A percentile compares a stretch with the other conserved stretches of the same genome.
These are phyloP conservation scores for Leucosporidium creatinivorum DNA, from an alignment of 768 basidiomycete species.

Conservation along the genomic window DNA sequence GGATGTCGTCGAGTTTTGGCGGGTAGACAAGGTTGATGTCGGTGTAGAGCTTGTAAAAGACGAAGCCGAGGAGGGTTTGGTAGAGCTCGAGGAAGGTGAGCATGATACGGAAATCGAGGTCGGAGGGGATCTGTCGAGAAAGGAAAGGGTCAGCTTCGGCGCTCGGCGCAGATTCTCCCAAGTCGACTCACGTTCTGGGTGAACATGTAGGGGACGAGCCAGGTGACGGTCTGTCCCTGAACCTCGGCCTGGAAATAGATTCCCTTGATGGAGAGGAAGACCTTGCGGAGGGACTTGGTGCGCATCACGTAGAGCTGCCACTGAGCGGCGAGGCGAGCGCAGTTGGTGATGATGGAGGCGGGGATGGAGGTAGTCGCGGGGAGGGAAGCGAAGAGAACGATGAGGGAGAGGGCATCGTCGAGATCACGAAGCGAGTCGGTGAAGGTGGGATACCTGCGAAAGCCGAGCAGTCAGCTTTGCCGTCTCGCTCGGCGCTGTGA, in stretches of 20 bases:
- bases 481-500: no score
- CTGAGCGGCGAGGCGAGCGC: constrained; percentile 79
- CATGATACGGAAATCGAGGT: constrained; percentile 97
- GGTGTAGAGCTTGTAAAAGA: constrained; percentile 97
- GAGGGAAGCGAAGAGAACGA: constrained; percentile 82
- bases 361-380: constrained; percentile 75
- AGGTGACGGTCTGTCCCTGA: constrained; percentile 83
- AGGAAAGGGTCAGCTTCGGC: not conserved
- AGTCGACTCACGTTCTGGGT: constrained; percentile 66
- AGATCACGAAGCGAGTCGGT: constrained; percentile 91
- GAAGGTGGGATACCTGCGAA: constrained; percentile 84
- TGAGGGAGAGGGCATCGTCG: constrained; percentile 93
- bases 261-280: constrained; percentile 94
- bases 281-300: constrained; percentile 71
- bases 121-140: constrained; percentile 65
- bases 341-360: constrained; percentile 77
- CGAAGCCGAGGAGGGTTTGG: constrained; percentile 90
- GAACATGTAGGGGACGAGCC: constrained; percentile 96
- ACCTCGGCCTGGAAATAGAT: constrained; percentile 96
- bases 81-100: constrained; percentile 96
- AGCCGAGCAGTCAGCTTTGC: not conserved
- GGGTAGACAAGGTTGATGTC: constrained; percentile 88
- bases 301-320: constrained; percentile 97
- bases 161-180: not conserved
- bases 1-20: constrained; percentile 81